Conservation (phyloP, 2,329 filamentous ascomycete species). For the Trichoderma breve region DNA sequence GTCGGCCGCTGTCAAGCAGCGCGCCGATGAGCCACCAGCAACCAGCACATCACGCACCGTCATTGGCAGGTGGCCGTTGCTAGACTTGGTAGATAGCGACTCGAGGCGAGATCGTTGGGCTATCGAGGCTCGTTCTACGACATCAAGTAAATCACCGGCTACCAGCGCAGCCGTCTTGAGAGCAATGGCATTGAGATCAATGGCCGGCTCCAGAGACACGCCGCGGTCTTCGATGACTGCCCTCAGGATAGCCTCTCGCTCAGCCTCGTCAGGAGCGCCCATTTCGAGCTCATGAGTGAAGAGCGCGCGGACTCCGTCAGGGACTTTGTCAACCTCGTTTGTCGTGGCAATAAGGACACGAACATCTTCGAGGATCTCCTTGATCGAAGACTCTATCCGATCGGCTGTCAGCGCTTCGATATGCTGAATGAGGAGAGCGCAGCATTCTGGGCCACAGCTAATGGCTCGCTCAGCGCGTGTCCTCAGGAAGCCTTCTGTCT, state of each 20-base stretch:
- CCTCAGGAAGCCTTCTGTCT: conserved; percentile 87
- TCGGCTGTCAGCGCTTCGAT: conserved; percentile 90
- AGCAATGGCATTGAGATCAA: conserved; percentile 80
- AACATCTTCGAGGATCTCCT: conserved; percentile 75
- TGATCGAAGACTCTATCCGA: conserved; percentile 80
- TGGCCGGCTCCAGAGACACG: conserved; percentile 74
- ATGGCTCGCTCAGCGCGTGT: conserved; percentile 85
- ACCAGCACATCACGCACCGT: conserved; percentile 82
- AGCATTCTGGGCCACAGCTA: conserved; percentile 80
- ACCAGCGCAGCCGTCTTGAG: conserved; percentile 95
- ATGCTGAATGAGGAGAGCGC: conserved; percentile 81
- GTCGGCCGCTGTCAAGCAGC: conserved; percentile 76
- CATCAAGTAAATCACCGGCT: conserved; percentile 89
- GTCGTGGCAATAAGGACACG: conserved; percentile 90
- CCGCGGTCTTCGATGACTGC: conserved; percentile 74
- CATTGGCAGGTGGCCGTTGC: conserved; percentile 42
- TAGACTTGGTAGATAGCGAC: conserved; percentile 56
- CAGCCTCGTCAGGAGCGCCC: conserved; percentile 85
- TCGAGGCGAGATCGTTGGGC: conserved; percentile 76
- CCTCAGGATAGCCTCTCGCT: conserved; percentile 82
- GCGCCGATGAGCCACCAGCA: conserved; percentile 76
- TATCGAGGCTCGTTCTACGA: conserved; percentile 83
- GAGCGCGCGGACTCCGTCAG: conserved; percentile 81
- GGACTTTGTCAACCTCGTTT: conserved; percentile 90
- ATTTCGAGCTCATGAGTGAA: conserved; percentile 97